These are phyloP conservation scores for Tetrastigma voinierianum DNA, from an alignment of 164 flowering plant genomes.

Conservation along the genomic window DNA sequence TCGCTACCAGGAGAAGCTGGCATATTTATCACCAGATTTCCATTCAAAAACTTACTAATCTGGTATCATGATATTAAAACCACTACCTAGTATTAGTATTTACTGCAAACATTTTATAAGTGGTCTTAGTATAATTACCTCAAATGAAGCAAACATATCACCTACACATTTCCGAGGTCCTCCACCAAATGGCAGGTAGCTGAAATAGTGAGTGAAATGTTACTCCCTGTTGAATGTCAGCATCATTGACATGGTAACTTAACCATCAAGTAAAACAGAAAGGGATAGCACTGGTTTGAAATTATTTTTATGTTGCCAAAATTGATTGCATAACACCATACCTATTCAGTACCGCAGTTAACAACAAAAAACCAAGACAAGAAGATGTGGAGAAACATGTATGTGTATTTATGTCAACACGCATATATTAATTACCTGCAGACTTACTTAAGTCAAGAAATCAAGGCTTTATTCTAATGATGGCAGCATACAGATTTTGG, in stretches of 20 bases:
- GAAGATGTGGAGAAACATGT: too few relatives aligned
- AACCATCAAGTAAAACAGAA: too few relatives aligned
- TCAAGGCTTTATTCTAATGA: too few relatives aligned
- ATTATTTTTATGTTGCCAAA: too few relatives aligned
- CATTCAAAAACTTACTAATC: background rate
- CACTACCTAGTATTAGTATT: background rate
- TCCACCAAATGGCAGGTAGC: conserved; percentile 97
- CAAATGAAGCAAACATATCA: conserved; percentile 93
- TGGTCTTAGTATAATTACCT: conserved; percentile 47
- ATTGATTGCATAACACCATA: too few relatives aligned
- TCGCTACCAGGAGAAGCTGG: background rate
- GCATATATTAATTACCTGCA: too few relatives aligned
- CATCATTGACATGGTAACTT: background rate
- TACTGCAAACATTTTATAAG: background rate
- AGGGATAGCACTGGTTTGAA: too few relatives aligned
- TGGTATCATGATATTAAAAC: background rate
- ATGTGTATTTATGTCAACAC: too few relatives aligned
- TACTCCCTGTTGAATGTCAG: background rate
- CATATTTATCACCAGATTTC: background rate
- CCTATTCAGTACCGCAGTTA: too few relatives aligned
- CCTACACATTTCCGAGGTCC: conserved; percentile 96
- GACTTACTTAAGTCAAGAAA: too few relatives aligned
- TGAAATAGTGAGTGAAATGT: conserved; percentile 23
- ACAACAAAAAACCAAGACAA: too few relatives aligned
- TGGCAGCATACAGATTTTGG: too few relatives aligned